Percentiles rank a stretch among this genome's conserved stretches.
These are phyloP conservation scores for Eimeria sp. DNA, from an alignment of 169 alveolate genomes.

Conservation along the genomic window DNA sequence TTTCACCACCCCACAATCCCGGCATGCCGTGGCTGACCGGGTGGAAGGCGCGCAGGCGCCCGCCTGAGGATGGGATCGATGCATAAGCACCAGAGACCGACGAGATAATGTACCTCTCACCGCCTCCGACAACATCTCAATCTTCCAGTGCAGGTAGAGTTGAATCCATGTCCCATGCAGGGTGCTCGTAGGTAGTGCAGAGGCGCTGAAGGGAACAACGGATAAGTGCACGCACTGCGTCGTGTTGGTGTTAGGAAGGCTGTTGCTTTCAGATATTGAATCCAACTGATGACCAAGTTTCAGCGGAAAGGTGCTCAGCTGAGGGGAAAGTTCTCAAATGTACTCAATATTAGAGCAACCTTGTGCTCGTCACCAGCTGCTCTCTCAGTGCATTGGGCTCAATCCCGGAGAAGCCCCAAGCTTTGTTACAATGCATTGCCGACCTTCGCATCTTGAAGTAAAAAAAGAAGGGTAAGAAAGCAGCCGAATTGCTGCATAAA, in stretches of 20 bases:
- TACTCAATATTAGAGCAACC: too few species aligned
- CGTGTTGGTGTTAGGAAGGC: background rate
- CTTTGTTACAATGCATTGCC: background rate
- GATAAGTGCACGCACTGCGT: background rate
- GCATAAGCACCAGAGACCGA: background rate
- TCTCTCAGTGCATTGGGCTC: background rate
- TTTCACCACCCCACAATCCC: background rate
- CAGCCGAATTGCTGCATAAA: too few species aligned
- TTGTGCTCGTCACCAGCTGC: too few species aligned
- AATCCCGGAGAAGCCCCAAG: background rate
- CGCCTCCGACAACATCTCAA: background rate
- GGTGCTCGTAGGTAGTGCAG: background rate
- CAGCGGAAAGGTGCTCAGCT: too few species aligned
- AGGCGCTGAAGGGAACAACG: background rate
- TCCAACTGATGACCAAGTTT: background rate
- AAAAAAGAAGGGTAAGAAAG: too few species aligned
- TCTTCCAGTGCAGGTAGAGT: background rate
- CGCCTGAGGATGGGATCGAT: background rate
- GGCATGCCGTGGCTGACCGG: background rate
- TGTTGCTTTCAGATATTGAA: background rate
- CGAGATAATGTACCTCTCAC: background rate
- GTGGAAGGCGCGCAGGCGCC: background rate
- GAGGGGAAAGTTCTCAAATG: too few species aligned
- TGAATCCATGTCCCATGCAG: background rate
- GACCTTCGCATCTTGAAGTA: too few species aligned